A percentile compares a stretch with the other conserved stretches of the same genome.
Evolutionary conservation across 2,329 filamentous ascomycete genomes (phyloP).

Genomic region (Fusarium mundagurra): DNA sequence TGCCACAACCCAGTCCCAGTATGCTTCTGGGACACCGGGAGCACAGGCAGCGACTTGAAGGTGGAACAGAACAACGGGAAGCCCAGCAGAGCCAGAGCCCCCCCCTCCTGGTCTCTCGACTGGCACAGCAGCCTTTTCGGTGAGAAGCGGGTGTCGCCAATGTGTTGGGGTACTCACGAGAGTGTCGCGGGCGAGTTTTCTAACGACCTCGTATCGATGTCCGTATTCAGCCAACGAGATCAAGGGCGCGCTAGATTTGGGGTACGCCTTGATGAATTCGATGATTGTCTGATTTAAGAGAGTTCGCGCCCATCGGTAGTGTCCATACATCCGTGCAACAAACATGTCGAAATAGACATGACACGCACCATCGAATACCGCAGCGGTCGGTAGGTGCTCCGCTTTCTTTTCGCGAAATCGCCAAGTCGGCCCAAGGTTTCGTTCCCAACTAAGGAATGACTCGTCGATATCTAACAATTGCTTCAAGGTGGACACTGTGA

Average conservation of each 20-base stretch:
- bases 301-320: conserved; percentile 68
- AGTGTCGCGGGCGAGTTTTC: conserved; percentile 54
- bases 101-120: conserved; percentile 51
- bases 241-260: conserved; percentile 49
- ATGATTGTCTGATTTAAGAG: conserved; percentile 62
- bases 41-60: conserved; percentile 59
- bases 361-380: conserved; percentile 62
- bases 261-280: conserved; percentile 50
- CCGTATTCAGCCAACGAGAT: conserved; percentile 45
- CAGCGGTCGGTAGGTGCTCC: conserved; percentile 49
- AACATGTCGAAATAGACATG: conserved; percentile 66
- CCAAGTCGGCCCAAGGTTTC: conserved; percentile 49
- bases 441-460: conserved; percentile 53
- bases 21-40: conserved; percentile 53
- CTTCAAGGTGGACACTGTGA: conserved; percentile 49
- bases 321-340: conserved; percentile 65
- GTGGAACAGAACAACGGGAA: conserved; percentile 61
- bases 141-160: conserved; percentile 61
- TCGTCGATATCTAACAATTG: conserved; percentile 54
- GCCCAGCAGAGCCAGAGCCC: conserved; percentile 58
- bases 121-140: conserved; percentile 48
- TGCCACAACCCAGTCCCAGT: conserved; percentile 57
- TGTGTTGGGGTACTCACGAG: conserved; percentile 60
- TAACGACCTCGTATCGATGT: conserved; percentile 48
- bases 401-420: conserved; percentile 48